These are phyloP conservation scores for Cenchrus purpureus DNA, from an alignment of 176 grass and related monocot genomes.

Conservation along the genomic window DNA sequence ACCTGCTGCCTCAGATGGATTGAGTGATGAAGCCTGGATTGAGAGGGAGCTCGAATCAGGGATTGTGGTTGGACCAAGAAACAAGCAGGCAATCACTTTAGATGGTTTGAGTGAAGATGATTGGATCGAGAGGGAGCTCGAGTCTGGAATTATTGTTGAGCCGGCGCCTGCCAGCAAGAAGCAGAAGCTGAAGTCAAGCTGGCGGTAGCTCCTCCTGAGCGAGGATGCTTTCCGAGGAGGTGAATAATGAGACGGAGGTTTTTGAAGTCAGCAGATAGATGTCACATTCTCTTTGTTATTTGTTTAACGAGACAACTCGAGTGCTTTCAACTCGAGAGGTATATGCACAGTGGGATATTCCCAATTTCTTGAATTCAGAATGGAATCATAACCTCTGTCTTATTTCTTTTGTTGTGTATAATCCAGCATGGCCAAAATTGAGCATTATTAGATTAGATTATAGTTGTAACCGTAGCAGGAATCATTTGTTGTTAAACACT, in stretches of 20 bases:
- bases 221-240: neutral
- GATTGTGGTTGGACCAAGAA: conserved; percentile 40
- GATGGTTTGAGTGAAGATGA: conserved; percentile 54
- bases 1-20: conserved; percentile 19
- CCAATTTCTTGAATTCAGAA: conserved; percentile 19
- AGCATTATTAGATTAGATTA: conserved; percentile 38
- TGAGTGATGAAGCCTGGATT: conserved; percentile 41
- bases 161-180: conserved; percentile 42
- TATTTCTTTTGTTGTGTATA: conserved; percentile 34
- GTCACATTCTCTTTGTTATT: conserved; percentile 19
- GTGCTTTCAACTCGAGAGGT: conserved; percentile 8
- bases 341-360: conserved; percentile 7
- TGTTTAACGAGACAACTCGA: conserved; percentile 24
- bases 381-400: conserved; percentile 9
- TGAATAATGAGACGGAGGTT: conserved; percentile 30
- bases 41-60: conserved; percentile 49
- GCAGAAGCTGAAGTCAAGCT: conserved; percentile 41
- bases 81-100: conserved; percentile 13
- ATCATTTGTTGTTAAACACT: neutral
- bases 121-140: conserved; percentile 70
- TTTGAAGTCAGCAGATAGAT: neutral
- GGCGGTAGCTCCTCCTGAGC: conserved; percentile 25
- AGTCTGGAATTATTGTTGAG: conserved; percentile 59
- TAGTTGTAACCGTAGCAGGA: conserved; percentile 40
- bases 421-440: conserved; percentile 26